Base-by-base conservation (phyloP, 2,329 filamentous ascomycete genomes). In the Pyrenophora graminea region DNA sequence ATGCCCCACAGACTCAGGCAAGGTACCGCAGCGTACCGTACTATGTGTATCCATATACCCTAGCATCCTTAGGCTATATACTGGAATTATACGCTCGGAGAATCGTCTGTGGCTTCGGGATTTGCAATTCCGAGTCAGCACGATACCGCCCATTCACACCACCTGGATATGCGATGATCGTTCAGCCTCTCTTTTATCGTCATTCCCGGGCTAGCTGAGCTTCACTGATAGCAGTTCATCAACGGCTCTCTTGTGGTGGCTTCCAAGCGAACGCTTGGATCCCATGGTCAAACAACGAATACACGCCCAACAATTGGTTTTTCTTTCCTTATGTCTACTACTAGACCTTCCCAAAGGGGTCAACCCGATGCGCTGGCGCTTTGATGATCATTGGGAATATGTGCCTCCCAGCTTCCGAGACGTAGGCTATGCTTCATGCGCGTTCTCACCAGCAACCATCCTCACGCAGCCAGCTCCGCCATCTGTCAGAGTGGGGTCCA, bases 401-500 rank as follows among this genome's bases (percentile, higher is more conserved):
- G 56, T 51, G 53, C 42, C 49, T 48, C 45, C 51, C 55, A 63
- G 55, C 55, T 56, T 56, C 54, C 56, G 61, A 59, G 48, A 58
- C 50, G 51, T 54, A 56, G 51, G 53, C 52, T 55, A 56, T 55
- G 51, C 60, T 56, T 59, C 53, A 51, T 55, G 48, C 51, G 63
- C 55, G 53, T 55, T 53, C 51, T 59, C 63, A 54, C 59, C 60
- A 66, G 55, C 58, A 54, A 63, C 48, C 48, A 55, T 43, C 40
- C 31, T 57, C 45, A 62, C 52, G 56, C 49, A 56, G 47, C 47
- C 51, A 51, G 52, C 49, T 45, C 49, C 56, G 45, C 48, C 51
- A 51, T 53, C 49, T 44, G 46, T 57, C 58, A 49, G 62, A 57
- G 62, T 62, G 62, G 63, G 56, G 64, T 56, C 59, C 61, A 58